Evolutionary conservation across 1,139 yeast species (phyloP).

Genomic region (Entelexis paramagnoliae): DNA sequence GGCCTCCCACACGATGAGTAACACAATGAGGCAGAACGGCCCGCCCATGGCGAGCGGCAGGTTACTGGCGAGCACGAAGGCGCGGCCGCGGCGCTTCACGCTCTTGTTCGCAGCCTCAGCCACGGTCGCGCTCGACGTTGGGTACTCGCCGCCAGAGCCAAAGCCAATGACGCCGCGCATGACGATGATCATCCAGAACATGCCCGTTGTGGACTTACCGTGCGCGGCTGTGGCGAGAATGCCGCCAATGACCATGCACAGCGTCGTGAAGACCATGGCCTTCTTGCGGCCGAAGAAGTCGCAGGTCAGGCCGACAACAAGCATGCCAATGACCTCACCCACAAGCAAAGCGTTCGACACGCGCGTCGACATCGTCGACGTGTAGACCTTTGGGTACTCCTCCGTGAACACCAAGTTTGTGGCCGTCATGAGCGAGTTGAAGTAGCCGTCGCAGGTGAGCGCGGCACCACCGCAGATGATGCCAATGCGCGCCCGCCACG

Average conservation of each 20-base stretch:
- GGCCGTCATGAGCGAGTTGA: constrained; percentile 53
- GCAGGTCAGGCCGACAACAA: constrained; percentile 45
- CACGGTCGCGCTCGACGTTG: constrained; percentile 58
- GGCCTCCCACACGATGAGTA: constrained; percentile 55
- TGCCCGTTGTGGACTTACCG: constrained; percentile 42
- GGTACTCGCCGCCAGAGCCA: constrained; percentile 72
- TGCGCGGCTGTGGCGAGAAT: constrained; percentile 49
- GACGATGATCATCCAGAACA: constrained; percentile 68
- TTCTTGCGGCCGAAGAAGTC: constrained; percentile 49
- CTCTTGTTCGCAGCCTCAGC: constrained; percentile 66
- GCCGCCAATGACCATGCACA: constrained; percentile 46
- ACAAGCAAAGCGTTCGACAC: constrained; percentile 51
- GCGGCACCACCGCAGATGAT: constrained; percentile 51
- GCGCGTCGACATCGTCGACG: constrained; percentile 40
- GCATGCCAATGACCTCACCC: constrained; percentile 52
- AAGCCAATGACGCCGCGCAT: constrained; percentile 57
- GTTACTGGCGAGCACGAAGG: constrained; percentile 57
- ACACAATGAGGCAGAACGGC: constrained; percentile 60
- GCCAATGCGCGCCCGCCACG: constrained; percentile 32
- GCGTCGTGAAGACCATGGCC: constrained; percentile 48
- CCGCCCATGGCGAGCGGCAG: constrained; percentile 66
- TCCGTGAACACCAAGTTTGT: constrained; percentile 41
- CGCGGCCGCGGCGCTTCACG: constrained; percentile 53
- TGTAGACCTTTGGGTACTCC: constrained; percentile 36
- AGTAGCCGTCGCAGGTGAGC: constrained; percentile 53